Conservation (phyloP, 2,329 filamentous ascomycete species). For the Aspergillus pseudonomiae region DNA sequence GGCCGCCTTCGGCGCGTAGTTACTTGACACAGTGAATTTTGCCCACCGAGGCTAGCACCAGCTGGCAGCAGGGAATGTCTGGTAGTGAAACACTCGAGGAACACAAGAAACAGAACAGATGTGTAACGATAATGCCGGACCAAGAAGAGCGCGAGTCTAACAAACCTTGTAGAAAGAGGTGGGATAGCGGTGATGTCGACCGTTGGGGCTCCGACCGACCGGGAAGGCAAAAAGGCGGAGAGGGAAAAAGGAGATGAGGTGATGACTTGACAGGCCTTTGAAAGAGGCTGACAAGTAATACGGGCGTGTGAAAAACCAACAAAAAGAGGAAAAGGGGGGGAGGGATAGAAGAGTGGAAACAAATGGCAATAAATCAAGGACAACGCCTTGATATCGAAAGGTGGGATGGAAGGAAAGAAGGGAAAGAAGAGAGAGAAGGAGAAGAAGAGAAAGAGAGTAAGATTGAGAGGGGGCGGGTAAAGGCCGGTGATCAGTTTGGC, state of each 20-base stretch:
- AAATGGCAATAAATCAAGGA: constrained; percentile 21
- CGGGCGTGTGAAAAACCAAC: not conserved
- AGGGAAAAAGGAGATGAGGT: constrained; percentile 20
- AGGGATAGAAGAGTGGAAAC: constrained; percentile 12
- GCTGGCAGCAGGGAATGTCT: constrained; percentile 9
- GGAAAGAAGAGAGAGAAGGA: constrained; percentile 16
- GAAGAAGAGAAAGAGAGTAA: constrained; percentile 17
- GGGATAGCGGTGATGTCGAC: constrained; percentile 29
- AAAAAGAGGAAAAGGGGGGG: constrained; percentile 5
- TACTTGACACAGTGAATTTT: constrained; percentile 18
- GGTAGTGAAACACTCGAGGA: constrained; percentile 2
- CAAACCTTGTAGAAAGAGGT: constrained; percentile 21
- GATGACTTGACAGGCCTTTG: constrained; percentile 18
- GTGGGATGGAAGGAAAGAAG: constrained; percentile 18
- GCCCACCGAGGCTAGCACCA: constrained; percentile 12
- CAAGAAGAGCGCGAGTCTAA: constrained; percentile 8
- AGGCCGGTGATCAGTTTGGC: constrained; percentile 6
- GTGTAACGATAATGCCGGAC: not conserved
- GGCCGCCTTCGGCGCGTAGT: constrained; percentile 20
- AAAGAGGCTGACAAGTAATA: constrained; percentile 9
- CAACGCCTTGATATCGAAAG: constrained; percentile 25
- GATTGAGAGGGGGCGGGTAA: constrained; percentile 30
- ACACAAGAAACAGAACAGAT: constrained; percentile 6
- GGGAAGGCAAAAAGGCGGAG: constrained; percentile 27
- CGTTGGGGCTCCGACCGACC: constrained; percentile 19